phyloP scores from a whole-genome alignment of 176 grass and related monocot genomes.

The Zea luxurians region DNA sequence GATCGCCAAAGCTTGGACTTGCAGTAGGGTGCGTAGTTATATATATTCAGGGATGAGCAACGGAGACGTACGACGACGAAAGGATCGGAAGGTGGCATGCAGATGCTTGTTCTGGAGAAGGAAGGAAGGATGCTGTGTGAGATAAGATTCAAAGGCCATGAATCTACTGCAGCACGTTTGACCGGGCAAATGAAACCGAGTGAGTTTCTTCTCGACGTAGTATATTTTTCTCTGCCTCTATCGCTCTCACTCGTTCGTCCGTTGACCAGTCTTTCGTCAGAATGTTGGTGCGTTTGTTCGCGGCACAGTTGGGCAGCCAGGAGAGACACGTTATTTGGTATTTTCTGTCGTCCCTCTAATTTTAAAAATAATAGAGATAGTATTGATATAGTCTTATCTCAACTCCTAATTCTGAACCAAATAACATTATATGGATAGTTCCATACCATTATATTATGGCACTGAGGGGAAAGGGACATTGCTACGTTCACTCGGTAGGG shows the following conservation, averaged over 20 bases:
- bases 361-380: too few species aligned
- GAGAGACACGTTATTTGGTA: too few species aligned
- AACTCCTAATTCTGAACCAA: too few species aligned
- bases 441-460: background rate
- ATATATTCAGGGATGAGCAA: background rate
- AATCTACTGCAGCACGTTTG: constrained; percentile 39
- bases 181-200: constrained; percentile 41
- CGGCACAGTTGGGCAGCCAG: too few species aligned
- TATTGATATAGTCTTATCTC: too few species aligned
- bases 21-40: background rate
- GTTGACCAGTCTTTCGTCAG: constrained; percentile 59
- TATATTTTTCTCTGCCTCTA: too few species aligned
- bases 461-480: constrained; percentile 19
- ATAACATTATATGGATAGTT: too few species aligned
- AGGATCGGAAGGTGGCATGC: background rate
- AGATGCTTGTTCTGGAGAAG: background rate
- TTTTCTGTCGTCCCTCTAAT: too few species aligned
- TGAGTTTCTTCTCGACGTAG: background rate
- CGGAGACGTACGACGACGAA: background rate
- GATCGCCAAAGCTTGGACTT: background rate
- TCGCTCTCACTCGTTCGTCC: background rate
- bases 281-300: too few species aligned
- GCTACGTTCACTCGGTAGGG: background rate
- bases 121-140: background rate
- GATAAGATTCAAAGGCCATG: constrained; percentile 4